These are phyloP conservation scores for Tolypocladium cylindrosporum DNA, from an alignment of 2,329 filamentous ascomycete genomes.

Conservation along the genomic window DNA sequence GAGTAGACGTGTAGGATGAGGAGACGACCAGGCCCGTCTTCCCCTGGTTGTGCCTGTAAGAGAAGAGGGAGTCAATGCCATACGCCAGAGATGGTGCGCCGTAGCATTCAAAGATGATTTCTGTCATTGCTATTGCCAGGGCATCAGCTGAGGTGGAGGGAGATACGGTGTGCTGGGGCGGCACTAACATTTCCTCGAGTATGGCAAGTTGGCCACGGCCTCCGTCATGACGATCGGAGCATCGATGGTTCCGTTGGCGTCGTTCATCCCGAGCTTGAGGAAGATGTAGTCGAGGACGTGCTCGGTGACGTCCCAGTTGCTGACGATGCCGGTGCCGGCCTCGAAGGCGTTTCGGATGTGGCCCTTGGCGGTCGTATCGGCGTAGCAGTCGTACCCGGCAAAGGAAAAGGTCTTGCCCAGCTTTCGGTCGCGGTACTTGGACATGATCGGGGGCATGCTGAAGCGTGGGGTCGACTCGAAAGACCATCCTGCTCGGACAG, in stretches of 20 bases:
- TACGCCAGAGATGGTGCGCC: conserved; percentile 81
- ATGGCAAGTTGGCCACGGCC: conserved; percentile 80
- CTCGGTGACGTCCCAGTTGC: conserved; percentile 98
- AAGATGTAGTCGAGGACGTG: conserved; percentile 91
- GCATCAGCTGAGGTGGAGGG: conserved; percentile 8
- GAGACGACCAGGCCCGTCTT: conserved; percentile 81
- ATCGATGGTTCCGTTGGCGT: conserved; percentile 63
- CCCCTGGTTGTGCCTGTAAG: conserved; percentile 86
- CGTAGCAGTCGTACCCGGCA: conserved; percentile 84
- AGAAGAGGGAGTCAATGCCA: conserved; percentile 94
- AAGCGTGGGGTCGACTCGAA: conserved; percentile 78
- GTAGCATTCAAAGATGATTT: conserved; percentile 96
- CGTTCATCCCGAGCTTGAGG: conserved; percentile 82
- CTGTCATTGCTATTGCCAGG: conserved; percentile 68
- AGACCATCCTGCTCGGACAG: conserved; percentile 90
- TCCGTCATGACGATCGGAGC: conserved; percentile 93
- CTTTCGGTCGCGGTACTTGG: conserved; percentile 92
- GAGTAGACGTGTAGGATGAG: conserved; percentile 87
- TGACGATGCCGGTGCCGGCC: conserved; percentile 78
- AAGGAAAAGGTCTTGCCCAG: conserved; percentile 86
- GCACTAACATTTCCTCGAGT: conserved; percentile 72
- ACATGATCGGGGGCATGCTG: conserved; percentile 78
- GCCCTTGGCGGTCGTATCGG: conserved; percentile 83
- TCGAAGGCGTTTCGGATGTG: conserved; percentile 91
- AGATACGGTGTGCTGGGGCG: background rate